A percentile compares a stretch with the other conserved stretches of the same genome.
Conservation (phyloP, 164 flowering plant genomes). For the Liriodendron chinense region DNA sequence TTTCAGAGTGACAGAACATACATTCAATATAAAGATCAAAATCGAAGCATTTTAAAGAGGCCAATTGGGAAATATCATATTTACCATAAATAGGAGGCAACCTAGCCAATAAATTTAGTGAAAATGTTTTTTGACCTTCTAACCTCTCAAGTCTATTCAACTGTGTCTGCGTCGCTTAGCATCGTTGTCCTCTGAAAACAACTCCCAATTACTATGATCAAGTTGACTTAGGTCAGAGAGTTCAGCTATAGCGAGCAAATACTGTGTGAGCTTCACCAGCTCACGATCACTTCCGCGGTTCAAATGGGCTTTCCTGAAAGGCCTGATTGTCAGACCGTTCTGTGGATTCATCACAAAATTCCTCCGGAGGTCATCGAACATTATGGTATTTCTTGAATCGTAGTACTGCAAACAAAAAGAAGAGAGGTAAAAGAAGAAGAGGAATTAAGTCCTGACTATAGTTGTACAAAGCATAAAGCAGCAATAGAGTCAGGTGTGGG, state of each 20-base stretch:
- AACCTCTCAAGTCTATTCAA: constrained; percentile 18
- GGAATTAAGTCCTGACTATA: not conserved
- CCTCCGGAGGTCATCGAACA: constrained; percentile 93
- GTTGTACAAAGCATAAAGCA: no score
- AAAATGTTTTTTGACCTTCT: not conserved
- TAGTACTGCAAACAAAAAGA: constrained; percentile 54
- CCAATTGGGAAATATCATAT: not conserved
- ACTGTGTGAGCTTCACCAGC: constrained; percentile 84
- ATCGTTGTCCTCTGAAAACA: constrained; percentile 41
- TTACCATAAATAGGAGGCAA: not conserved
- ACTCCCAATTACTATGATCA: constrained; percentile 76
- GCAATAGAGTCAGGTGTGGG: no score
- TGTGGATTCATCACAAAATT: constrained; percentile 99
- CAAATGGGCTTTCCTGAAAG: constrained; percentile 82
- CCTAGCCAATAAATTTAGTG: not conserved
- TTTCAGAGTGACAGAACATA: no score
- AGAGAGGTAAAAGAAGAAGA: constrained; percentile 4
- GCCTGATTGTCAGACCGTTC: constrained; percentile 81
- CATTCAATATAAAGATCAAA: not conserved
- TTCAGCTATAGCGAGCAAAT: constrained; percentile 91
- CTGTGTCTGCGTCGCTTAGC: constrained; percentile 64
- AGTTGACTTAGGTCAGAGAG: constrained; percentile 72
- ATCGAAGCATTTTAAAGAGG: not conserved
- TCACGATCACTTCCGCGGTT: constrained; percentile 76
- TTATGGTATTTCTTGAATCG: constrained; percentile 77